A percentile compares a stretch with the other conserved stretches of the same genome.
These are phyloP conservation scores for Tylopilus cervinicoccineus DNA, from an alignment of 768 basidiomycete species.

Conservation along the genomic window DNA sequence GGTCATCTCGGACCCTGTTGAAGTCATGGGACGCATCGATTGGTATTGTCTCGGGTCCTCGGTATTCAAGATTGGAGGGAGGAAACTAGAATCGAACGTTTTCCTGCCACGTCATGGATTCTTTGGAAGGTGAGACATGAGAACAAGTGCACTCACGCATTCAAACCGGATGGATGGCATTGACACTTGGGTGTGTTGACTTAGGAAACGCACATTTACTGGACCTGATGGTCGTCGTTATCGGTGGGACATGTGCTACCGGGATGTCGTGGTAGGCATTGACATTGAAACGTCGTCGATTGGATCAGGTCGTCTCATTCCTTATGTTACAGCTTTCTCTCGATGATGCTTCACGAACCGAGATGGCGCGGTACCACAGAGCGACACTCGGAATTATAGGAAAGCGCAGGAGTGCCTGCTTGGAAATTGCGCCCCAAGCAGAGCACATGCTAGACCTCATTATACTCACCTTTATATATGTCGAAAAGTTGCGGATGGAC, in stretches of 20 bases:
- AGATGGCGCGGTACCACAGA: constrained; percentile 22
- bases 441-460: constrained; percentile 25
- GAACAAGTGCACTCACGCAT: too few species aligned
- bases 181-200: neutral
- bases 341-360: constrained; percentile 13
- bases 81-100: constrained; percentile 19
- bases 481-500: constrained; percentile 29
- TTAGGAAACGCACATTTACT: constrained; percentile 27
- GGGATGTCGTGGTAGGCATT: constrained; percentile 11
- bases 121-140: constrained; percentile 12
- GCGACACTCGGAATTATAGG: constrained; percentile 24
- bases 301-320: neutral
- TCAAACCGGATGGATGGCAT: neutral
- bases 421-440: constrained; percentile 22
- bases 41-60: constrained; percentile 30
- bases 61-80: constrained; percentile 26
- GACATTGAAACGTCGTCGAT: neutral
- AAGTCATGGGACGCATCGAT: constrained; percentile 30
- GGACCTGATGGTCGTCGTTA: constrained; percentile 32
- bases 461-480: constrained; percentile 28
- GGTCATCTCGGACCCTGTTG: constrained; percentile 13
- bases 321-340: constrained; percentile 12
- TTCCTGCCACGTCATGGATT: constrained; percentile 24
- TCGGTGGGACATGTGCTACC: constrained; percentile 25
- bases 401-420: constrained; percentile 12